These are phyloP conservation scores for Penicillium flavigenum DNA, from an alignment of 495 filamentous ascomycete species.

Conservation along the genomic window DNA sequence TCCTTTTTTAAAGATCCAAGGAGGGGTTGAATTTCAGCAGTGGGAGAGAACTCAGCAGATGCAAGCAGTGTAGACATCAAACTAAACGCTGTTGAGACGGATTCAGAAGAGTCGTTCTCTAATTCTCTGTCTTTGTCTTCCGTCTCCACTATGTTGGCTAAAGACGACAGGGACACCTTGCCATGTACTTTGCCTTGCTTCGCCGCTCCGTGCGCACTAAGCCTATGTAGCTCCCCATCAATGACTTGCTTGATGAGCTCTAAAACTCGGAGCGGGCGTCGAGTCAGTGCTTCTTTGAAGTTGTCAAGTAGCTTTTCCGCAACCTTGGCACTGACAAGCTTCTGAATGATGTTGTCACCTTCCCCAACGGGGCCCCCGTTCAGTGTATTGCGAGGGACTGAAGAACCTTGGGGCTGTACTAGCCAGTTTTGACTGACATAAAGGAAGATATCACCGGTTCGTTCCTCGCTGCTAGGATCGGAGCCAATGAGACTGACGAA, in stretches of 20 bases:
- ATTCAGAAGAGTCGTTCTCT: constrained; percentile 50
- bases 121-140: constrained; percentile 16
- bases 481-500: constrained; percentile 56
- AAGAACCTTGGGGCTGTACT: constrained; percentile 22
- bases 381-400: neutral
- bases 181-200: constrained; percentile 9
- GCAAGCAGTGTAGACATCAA: constrained; percentile 66
- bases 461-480: constrained; percentile 53
- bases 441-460: constrained; percentile 62
- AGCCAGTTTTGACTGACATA: constrained; percentile 65
- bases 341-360: constrained; percentile 41
- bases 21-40: constrained; percentile 42
- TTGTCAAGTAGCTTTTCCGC: constrained; percentile 66
- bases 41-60: constrained; percentile 58
- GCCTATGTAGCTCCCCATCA: constrained; percentile 35
- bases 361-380: constrained; percentile 29
- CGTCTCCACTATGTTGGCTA: constrained; percentile 37
- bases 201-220: constrained; percentile 8
- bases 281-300: constrained; percentile 66
- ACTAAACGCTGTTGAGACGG: constrained; percentile 60
- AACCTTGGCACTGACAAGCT: constrained; percentile 60
- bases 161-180: constrained; percentile 39
- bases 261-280: constrained; percentile 60
- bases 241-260: constrained; percentile 61
- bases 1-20: constrained; percentile 53